Conservation (phyloP, 2,329 filamentous ascomycete genomes). For the Metarhizium humberi region DNA sequence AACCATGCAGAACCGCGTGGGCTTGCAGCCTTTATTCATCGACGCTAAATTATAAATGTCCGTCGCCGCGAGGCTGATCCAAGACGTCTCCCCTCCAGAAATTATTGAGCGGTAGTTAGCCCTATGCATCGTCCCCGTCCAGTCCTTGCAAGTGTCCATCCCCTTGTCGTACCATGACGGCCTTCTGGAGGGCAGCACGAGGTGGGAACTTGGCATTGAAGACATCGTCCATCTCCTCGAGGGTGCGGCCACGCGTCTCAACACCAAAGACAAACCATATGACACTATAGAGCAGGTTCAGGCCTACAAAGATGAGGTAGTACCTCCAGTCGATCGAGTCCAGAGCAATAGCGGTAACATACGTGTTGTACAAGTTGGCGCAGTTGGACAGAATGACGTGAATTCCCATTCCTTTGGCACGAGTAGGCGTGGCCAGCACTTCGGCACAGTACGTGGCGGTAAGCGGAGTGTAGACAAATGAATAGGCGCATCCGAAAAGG, state of each 20-base stretch:
- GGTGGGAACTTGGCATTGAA: slow-evolving; percentile 26
- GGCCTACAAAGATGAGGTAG: slow-evolving; percentile 22
- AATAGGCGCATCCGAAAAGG: slow-evolving; percentile 42
- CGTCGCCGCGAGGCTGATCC: no score
- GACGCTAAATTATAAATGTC: no score
- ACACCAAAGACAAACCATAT: slow-evolving; percentile 21
- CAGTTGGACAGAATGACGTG: slow-evolving; percentile 20
- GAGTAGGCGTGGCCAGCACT: slow-evolving; percentile 20
- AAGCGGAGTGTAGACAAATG: slow-evolving; percentile 40
- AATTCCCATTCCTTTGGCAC: slow-evolving; percentile 26
- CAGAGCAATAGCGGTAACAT: slow-evolving; percentile 20
- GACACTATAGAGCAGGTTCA: slow-evolving; percentile 18
- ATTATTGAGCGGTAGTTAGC: no score
- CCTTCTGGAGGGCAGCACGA: slow-evolving; percentile 26
- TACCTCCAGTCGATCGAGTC: slow-evolving; percentile 21
- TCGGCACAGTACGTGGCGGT: slow-evolving; percentile 27
- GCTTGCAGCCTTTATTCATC: no score
- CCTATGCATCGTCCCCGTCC: not conserved
- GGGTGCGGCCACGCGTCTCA: slow-evolving; percentile 22
- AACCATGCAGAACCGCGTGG: no score
- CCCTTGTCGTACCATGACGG: slow-evolving; percentile 15
- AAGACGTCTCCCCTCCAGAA: no score
- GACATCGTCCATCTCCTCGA: slow-evolving; percentile 36
- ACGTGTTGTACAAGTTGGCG: slow-evolving; percentile 23
- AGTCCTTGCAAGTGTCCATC: slow-evolving; percentile 12